Percentiles rank a stretch among this genome's conserved stretches.
phyloP scores from a whole-genome alignment of 2,329 filamentous ascomycete genomes.

The Hypoxylon sp. region DNA sequence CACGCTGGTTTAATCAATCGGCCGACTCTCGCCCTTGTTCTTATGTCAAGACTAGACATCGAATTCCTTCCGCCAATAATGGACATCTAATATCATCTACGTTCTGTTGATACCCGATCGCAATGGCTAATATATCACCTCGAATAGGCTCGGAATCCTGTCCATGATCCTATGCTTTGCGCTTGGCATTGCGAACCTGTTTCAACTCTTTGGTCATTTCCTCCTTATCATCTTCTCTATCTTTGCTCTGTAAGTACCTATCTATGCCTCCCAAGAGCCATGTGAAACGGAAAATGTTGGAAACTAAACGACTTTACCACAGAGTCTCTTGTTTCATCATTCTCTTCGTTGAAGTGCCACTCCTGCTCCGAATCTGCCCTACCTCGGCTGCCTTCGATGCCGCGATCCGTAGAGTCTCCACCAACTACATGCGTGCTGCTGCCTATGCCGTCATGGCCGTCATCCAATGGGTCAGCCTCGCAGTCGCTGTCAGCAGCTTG shows the following conservation, averaged over 20 bases:
- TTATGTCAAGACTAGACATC: background rate
- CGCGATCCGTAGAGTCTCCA: conserved; percentile 91
- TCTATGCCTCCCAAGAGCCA: background rate
- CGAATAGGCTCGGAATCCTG: conserved; percentile 74
- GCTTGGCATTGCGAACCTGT: conserved; percentile 77
- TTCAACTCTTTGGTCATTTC: conserved; percentile 64
- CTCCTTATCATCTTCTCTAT: conserved; percentile 67
- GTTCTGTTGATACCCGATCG: background rate
- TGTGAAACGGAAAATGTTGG: background rate
- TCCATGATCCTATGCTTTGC: conserved; percentile 80
- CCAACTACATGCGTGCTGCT: conserved; percentile 95
- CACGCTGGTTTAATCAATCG: conserved; percentile 1
- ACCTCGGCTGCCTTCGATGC: conserved; percentile 91
- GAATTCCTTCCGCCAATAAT: background rate
- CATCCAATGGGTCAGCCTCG: conserved; percentile 87
- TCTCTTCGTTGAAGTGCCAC: conserved; percentile 90
- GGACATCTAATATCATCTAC: background rate
- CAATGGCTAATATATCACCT: conserved; percentile 43
- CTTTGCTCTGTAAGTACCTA: conserved; percentile 66
- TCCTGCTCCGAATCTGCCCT: conserved; percentile 96
- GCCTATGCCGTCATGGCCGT: conserved; percentile 87
- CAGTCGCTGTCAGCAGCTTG: conserved; percentile 75
- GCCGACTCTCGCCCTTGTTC: background rate
- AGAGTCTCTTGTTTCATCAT: conserved; percentile 81
- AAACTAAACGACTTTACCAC: conserved; percentile 24